Base-by-base conservation (phyloP, 2,329 filamentous ascomycete genomes). In the Albophoma yamanashiensis region DNA sequence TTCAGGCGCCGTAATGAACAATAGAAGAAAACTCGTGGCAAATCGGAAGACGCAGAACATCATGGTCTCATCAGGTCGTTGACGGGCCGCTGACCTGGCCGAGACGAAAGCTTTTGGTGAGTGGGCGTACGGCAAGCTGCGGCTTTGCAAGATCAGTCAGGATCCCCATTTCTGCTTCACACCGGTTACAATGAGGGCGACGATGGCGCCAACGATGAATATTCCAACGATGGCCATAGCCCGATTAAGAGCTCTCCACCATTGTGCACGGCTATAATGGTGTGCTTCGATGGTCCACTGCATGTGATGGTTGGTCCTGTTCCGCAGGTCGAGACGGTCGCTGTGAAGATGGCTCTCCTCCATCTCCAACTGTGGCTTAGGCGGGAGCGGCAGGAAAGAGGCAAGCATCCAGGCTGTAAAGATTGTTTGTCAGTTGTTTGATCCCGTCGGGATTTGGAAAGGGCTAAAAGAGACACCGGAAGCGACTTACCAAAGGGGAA, bases 391-490 rank as follows among this genome's bases (percentile, higher is more conserved):
- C 15, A 94, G 77, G 59, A 92, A 80, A 1, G 90, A 83, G 1
- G 87, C 91, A 63, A 91, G 78, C 76, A 93, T 89, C 91, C 91
- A 95, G 59, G 87, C 88, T 88, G 65, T 56, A 58, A 25, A 57
- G 14, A 47, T 56, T 62, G 5, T 22, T 25, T 43, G 56, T 58
- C 57, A 61, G 56, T 38, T 45, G 31, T 14, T 20, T 27, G 22
- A 4, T 43, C 40, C 6, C 6, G 1, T 7, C 20, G 40, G 15
- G 22, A 4, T 17, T 38, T 1, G 14, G 47, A 7, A 9, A 17
- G 15, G 1, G 12, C 17, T 4, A 20, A 17, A 12, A 22, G 50
- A 52, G 11, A 6, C 6, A 11, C 36, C 20, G 25, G n/a, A 20
- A 1, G 7, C 56, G 40, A 73, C 84, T 73, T 75, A 88, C 85